Evolutionary conservation across 2,329 filamentous ascomycete genomes (phyloP).

Genomic region (Arthrinium puccinioides): DNA sequence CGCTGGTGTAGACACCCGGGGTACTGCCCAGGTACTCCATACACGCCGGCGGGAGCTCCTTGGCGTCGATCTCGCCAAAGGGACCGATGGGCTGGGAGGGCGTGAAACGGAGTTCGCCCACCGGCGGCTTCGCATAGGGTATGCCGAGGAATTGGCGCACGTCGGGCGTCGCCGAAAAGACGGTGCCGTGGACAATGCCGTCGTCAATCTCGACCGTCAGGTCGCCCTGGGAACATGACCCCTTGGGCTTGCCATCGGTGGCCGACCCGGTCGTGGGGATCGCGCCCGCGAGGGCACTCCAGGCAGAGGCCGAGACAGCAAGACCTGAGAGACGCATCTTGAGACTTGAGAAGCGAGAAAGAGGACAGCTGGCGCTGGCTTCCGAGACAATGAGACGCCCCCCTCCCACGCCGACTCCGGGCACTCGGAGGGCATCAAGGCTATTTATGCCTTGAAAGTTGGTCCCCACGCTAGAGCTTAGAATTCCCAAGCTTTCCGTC

Average conservation of each 20-base stretch:
- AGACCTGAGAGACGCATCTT: not conserved
- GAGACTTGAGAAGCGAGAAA: too few species aligned
- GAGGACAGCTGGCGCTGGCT: too few species aligned
- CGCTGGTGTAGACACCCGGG: slow-evolving; percentile 7
- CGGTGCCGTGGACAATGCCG: not conserved
- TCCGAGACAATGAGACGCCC: too few species aligned
- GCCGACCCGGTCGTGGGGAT: not conserved
- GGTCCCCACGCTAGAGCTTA: too few species aligned
- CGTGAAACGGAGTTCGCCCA: slow-evolving; percentile 15
- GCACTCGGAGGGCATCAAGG: too few species aligned
- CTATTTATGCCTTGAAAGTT: too few species aligned
- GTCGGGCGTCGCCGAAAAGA: not conserved
- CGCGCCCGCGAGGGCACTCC: not conserved
- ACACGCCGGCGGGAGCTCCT: slow-evolving; percentile 12
- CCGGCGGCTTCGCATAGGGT: slow-evolving; percentile 21
- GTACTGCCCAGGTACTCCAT: slow-evolving; percentile 10
- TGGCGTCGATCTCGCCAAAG: slow-evolving; percentile 10
- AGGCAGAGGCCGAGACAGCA: not conserved
- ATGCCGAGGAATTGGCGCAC: slow-evolving; percentile 19
- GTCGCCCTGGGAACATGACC: not conserved
- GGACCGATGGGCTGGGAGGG: slow-evolving; percentile 12
- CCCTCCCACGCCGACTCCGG: too few species aligned
- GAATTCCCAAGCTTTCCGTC: too few species aligned
- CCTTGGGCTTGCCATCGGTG: too few species aligned
- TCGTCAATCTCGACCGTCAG: not conserved